A percentile compares a stretch with the other conserved stretches of the same genome.
These are phyloP conservation scores for Parietaria judaica DNA, from an alignment of 306 rosid genomes.

Conservation along the genomic window DNA sequence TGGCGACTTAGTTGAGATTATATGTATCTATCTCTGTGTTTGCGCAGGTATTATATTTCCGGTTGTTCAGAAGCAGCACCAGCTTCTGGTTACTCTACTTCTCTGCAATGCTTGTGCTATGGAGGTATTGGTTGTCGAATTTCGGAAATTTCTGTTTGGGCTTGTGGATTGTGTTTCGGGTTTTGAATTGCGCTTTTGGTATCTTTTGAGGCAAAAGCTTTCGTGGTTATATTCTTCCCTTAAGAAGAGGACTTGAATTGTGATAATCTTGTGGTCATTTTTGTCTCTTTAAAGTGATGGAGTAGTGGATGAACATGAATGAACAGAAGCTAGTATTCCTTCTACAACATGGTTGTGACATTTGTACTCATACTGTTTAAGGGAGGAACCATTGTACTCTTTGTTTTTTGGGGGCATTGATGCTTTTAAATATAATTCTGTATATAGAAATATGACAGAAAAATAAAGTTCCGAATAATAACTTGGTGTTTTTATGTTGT, in stretches of 20 bases:
- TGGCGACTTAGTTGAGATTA: background rate
- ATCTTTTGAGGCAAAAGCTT: background rate
- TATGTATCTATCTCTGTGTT: background rate
- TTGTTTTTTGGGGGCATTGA: background rate
- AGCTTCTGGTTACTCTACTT: conserved; percentile 73
- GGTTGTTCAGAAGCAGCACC: conserved; percentile 80
- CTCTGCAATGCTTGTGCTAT: conserved; percentile 86
- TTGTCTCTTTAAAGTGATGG: background rate
- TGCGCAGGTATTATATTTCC: conserved; percentile 60
- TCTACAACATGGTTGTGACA: background rate
- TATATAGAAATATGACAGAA: too few relatives aligned
- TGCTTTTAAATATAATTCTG: too few relatives aligned
- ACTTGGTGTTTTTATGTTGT: too few relatives aligned
- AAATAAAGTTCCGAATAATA: too few relatives aligned
- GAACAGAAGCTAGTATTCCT: background rate
- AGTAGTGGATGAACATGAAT: background rate
- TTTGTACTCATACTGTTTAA: background rate
- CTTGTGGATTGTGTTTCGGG: too few relatives aligned
- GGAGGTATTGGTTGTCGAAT: conserved; percentile 47
- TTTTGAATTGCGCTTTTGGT: background rate
- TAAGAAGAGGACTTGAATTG: too few relatives aligned
- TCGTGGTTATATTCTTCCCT: too few relatives aligned
- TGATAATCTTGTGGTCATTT: background rate
- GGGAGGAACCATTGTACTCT: background rate
- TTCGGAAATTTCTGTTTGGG: too few relatives aligned